Percentiles rank a stretch among this genome's conserved stretches.
These are phyloP conservation scores for Sphaerulina musiva DNA, from an alignment of 2,329 filamentous ascomycete genomes.

Conservation along the genomic window DNA sequence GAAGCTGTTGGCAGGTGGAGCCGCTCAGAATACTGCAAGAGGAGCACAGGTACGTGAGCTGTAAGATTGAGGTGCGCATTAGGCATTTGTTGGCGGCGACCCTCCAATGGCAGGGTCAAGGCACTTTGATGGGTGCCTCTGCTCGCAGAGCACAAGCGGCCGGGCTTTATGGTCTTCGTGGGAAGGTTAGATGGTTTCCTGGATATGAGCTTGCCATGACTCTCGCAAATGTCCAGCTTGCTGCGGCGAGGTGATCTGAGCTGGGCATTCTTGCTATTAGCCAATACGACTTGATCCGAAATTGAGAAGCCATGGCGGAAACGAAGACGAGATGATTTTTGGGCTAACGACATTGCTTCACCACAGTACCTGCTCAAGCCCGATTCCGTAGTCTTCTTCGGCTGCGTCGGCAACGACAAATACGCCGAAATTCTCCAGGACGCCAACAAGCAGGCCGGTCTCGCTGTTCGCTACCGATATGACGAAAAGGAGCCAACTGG, in stretches of 20 bases:
- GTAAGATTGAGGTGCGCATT: background rate
- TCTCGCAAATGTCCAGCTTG: background rate
- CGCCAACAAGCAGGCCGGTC: constrained; percentile 78
- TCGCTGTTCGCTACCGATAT: constrained; percentile 90
- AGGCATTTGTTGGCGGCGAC: background rate
- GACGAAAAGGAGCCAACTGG: constrained; percentile 80
- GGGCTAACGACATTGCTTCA: constrained; percentile 6
- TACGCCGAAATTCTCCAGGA: constrained; percentile 83
- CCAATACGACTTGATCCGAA: background rate
- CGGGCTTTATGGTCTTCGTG: background rate
- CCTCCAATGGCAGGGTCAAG: background rate
- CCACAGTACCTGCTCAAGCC: constrained; percentile 76
- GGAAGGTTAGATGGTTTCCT: background rate
- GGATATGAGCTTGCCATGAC: background rate
- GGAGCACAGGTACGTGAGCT: constrained; percentile 63
- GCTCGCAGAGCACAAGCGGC: background rate
- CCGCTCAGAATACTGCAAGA: constrained; percentile 94
- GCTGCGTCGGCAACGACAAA: constrained; percentile 91
- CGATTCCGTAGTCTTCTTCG: constrained; percentile 87
- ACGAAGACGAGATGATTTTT: background rate
- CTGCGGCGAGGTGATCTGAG: background rate
- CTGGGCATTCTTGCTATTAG: background rate
- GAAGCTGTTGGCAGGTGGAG: constrained; percentile 90
- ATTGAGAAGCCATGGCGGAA: background rate
- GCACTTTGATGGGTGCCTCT: background rate